Evolutionary conservation across 2,329 filamentous ascomycete genomes (phyloP), one percentile per base, ranked within the genome.

Genomic region (Colletotrichum plurivorum): DNA sequence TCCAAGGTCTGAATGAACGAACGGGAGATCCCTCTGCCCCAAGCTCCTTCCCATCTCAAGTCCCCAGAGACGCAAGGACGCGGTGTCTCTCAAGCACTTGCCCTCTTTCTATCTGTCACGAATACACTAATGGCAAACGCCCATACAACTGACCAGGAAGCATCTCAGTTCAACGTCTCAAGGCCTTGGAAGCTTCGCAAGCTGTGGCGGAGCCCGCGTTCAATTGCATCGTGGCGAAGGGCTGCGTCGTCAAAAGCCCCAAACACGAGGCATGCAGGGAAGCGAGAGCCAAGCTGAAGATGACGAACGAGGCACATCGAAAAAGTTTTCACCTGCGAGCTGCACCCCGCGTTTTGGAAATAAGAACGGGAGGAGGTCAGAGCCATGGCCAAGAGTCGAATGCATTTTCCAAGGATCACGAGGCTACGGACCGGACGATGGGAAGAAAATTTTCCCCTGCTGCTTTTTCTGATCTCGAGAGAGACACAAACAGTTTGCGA

Each of bases 291-390:
- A 22, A 52, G 15, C 10, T 20, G 13, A 27, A n/a, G 41, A 43
- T 43, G 41, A 43, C 41, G 48, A 25, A n/a, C 18, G 22, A 48
- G 22, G 7, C 36, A 59, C 31, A 46, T 59, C 61, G 22, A 59
- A 51, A 16, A 39, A 39, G 27, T 43, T 15, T 64, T 12, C 2
- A 43, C 6, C 27, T 64, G 61, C 54, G 27, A 27, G 22, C 61
- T 69, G 66, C 49, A 69, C 61, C 61, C 66, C 66, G 49, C 61
- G 54, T 69, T 69, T 69, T 15, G 15, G 12, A 43, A 43, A 10
- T 36, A 36, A 36, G 65, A 27, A 25, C 8, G 16, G 1, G 7
- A 43, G 61, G 51, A 48, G 48, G 25, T n/a, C 31, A 36, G 31
- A 36, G 31, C 41, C 22, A 51, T 5, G 31, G 41, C 31, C 31